These are phyloP conservation scores for Yarrowia galli DNA, from an alignment of 1,139 yeast genomes.

Conservation along the genomic window DNA sequence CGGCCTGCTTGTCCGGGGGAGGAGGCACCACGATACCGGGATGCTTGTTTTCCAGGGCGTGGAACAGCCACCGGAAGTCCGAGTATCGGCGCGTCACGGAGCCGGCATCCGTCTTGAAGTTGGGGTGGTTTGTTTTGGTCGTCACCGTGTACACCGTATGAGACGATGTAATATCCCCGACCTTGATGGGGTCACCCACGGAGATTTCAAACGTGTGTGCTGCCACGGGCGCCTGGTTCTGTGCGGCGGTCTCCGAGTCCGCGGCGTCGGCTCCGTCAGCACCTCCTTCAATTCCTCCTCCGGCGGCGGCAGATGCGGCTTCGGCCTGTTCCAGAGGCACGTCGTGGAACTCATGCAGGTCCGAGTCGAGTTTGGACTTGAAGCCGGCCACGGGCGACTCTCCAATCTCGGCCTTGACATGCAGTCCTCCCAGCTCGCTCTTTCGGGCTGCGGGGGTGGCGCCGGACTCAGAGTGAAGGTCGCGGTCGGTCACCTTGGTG, in stretches of 20 bases:
- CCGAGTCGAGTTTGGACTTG: constrained; percentile 31
- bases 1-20: constrained; percentile 94
- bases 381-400: constrained; percentile 35
- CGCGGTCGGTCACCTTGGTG: constrained; percentile 33
- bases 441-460: neutral
- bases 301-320: neutral
- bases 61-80: constrained; percentile 88
- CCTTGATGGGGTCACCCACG: constrained; percentile 91
- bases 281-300: neutral
- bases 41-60: constrained; percentile 82
- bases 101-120: constrained; percentile 52
- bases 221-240: constrained; percentile 42
- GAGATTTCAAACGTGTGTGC: constrained; percentile 58
- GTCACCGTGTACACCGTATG: constrained; percentile 87
- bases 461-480: neutral
- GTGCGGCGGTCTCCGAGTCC: neutral
- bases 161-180: constrained; percentile 87
- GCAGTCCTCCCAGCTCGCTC: constrained; percentile 17
- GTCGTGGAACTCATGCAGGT: constrained; percentile 29
- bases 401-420: constrained; percentile 26
- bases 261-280: neutral
- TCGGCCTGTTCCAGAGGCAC: constrained; percentile 21
- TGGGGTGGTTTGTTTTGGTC: constrained; percentile 59
- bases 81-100: constrained; percentile 78
- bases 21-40: constrained; percentile 95